A percentile compares a stretch with the other conserved stretches of the same genome.
These are phyloP conservation scores for Aspergillus sp. DNA, from an alignment of 2,329 filamentous ascomycete genomes.

Conservation along the genomic window DNA sequence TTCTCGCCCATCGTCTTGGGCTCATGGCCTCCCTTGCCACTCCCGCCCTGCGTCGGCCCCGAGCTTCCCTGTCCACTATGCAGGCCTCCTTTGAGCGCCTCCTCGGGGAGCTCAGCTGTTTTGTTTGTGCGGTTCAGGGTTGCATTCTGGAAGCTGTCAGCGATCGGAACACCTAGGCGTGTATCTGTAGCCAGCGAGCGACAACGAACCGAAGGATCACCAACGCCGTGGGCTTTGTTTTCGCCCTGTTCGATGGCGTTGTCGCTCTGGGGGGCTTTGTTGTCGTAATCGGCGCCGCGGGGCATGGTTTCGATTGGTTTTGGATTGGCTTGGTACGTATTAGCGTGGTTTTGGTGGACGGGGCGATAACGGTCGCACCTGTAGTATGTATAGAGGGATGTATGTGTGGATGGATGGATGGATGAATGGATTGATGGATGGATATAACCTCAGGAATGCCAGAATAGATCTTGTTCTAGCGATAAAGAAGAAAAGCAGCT, in stretches of 20 bases:
- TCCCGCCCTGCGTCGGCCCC: background rate
- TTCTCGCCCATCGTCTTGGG: background rate
- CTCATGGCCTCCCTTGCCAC: background rate
- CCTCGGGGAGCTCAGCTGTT: background rate
- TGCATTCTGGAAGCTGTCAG: background rate
- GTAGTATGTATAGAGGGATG: too few relatives aligned
- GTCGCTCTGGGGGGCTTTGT: background rate
- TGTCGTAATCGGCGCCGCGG: background rate
- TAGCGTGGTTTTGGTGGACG: too few relatives aligned
- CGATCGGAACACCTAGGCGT: too few relatives aligned
- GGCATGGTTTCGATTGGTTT: background rate
- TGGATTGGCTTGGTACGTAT: too few relatives aligned
- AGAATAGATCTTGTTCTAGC: too few relatives aligned
- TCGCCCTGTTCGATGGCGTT: background rate
- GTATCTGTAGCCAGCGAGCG: too few relatives aligned
- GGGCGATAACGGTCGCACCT: too few relatives aligned
- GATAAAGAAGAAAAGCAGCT: too few relatives aligned
- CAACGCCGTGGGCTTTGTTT: background rate
- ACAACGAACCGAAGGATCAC: too few relatives aligned
- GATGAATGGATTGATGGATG: too few relatives aligned
- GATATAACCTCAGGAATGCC: too few relatives aligned
- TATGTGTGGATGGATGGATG: too few relatives aligned
- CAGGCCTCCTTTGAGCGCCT: background rate
- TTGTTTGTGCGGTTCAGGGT: background rate
- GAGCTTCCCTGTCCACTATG: background rate